A percentile compares a stretch with the other conserved stretches of the same genome.
Conservation (phyloP, 2,329 filamentous ascomycete genomes). For the Hortaea sp. region DNA sequence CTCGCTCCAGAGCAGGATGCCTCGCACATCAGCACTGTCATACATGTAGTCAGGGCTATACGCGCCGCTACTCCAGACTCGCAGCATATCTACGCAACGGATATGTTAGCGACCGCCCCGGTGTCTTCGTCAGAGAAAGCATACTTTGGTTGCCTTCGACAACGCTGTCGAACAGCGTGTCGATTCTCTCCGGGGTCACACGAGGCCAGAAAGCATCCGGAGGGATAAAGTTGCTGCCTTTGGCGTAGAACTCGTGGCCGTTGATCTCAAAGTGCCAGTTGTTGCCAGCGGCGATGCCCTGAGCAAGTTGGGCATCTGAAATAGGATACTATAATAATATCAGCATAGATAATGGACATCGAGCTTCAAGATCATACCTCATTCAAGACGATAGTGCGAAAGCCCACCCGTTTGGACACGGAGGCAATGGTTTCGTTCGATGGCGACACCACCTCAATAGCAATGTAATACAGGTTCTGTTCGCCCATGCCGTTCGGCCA, state of each 20-base stretch:
- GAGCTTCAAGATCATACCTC: conserved; percentile 14
- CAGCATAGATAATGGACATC: too few relatives aligned
- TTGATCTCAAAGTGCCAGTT: conserved; percentile 60
- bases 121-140: neutral
- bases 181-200: conserved; percentile 44
- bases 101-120: neutral
- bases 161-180: conserved; percentile 44
- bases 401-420: conserved; percentile 47
- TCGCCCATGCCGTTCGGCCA: conserved; percentile 49
- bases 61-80: conserved; percentile 50
- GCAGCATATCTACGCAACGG: conserved; percentile 42
- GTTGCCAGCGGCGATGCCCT: conserved; percentile 46
- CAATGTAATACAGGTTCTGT: conserved; percentile 46
- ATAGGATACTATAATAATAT: conserved; percentile 30
- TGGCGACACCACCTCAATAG: conserved; percentile 35
- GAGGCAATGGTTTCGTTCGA: conserved; percentile 29
- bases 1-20: conserved; percentile 53
- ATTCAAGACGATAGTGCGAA: conserved; percentile 53
- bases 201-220: conserved; percentile 54
- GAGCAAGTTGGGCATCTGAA: conserved; percentile 41
- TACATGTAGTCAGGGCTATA: conserved; percentile 55
- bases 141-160: conserved; percentile 47
- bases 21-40: conserved; percentile 51
- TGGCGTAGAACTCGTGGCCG: conserved; percentile 53
- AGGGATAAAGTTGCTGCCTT: conserved; percentile 54